Conservation (phyloP, 129 eudicot species). For the Logfia minima region DNA sequence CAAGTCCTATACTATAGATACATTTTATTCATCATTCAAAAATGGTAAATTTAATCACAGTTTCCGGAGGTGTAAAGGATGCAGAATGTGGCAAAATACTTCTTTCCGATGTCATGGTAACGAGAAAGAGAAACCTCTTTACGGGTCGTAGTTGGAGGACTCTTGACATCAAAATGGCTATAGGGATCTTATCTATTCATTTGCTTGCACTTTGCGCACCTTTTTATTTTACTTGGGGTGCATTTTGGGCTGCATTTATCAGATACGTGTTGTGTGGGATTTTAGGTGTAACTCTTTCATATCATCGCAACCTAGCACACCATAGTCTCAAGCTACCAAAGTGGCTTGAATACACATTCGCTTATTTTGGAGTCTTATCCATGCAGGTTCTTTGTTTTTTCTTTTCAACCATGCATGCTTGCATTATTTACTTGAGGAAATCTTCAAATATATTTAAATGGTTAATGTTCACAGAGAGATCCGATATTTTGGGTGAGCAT, state of each 20-base stretch:
- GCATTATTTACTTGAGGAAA: too few relatives aligned
- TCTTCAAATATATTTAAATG: neutral
- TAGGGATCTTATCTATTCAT: conserved; percentile 52
- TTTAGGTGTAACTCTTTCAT: neutral
- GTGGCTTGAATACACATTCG: neutral
- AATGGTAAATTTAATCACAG: conserved; percentile 10
- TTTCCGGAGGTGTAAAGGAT: conserved; percentile 11
- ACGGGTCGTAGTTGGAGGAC: conserved; percentile 59
- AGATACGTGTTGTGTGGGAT: conserved; percentile 26
- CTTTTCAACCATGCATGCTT: neutral
- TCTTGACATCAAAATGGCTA: conserved; percentile 37
- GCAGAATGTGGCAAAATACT: conserved; percentile 38
- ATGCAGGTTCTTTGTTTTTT: neutral
- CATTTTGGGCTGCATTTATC: conserved; percentile 56
- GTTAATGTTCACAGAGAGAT: conserved; percentile 27
- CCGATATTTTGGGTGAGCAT: conserved; percentile 50
- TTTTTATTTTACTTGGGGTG: conserved; percentile 65
- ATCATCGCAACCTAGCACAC: neutral
- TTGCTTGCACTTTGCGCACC: conserved; percentile 59
- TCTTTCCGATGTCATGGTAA: conserved; percentile 62
- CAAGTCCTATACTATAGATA: neutral
- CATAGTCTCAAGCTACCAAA: neutral
- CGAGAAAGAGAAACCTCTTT: conserved; percentile 46
- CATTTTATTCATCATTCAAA: neutral
- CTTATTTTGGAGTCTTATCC: neutral